Percentiles rank a stretch among this genome's conserved stretches.
phyloP scores from a whole-genome alignment of 2,329 filamentous ascomycete species.

The Setomelanomma holmii region DNA sequence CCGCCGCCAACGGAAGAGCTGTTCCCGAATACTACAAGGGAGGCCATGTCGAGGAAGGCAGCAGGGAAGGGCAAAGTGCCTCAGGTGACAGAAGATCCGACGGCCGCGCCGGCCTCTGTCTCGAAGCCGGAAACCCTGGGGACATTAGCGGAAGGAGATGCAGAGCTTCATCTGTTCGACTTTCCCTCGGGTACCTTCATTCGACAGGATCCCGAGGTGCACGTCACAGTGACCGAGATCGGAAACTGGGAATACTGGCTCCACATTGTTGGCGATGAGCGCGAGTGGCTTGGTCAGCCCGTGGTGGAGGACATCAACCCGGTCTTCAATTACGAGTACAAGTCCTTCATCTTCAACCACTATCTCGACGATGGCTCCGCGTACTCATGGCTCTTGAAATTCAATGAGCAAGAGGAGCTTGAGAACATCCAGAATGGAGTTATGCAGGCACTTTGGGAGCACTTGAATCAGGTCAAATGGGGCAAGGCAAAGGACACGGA shows the following conservation, averaged over 20 bases:
- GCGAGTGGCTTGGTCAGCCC: slow-evolving; percentile 85
- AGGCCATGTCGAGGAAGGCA: slow-evolving; percentile 53
- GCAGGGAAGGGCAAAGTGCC: slow-evolving; percentile 41
- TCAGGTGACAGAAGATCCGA: slow-evolving; percentile 54
- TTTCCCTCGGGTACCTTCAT: slow-evolving; percentile 86
- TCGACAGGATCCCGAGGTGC: slow-evolving; percentile 75
- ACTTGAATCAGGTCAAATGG: slow-evolving; percentile 94
- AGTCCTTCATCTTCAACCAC: slow-evolving; percentile 99
- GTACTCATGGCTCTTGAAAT: slow-evolving; percentile 93
- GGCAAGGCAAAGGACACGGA: slow-evolving; percentile 90
- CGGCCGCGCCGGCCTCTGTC: slow-evolving; percentile 66
- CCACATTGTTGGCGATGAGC: slow-evolving; percentile 77
- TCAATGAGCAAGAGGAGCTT: slow-evolving; percentile 80
- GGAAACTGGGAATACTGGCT: slow-evolving; percentile 97
- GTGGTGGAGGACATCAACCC: slow-evolving; percentile 93
- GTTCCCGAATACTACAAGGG: slow-evolving; percentile 45
- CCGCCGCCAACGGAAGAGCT: slow-evolving; percentile 41
- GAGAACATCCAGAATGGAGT: slow-evolving; percentile 92
- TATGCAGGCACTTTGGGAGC: slow-evolving; percentile 96
- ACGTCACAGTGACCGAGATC: slow-evolving; percentile 81
- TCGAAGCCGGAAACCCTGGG: slow-evolving; percentile 73
- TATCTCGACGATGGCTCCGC: slow-evolving; percentile 87
- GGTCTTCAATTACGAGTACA: slow-evolving; percentile 97
- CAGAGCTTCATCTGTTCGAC: slow-evolving; percentile 93
- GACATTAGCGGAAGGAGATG: slow-evolving; percentile 75